These are phyloP conservation scores for Populus alba DNA, from an alignment of 345 rosid species.

Conservation along the genomic window DNA sequence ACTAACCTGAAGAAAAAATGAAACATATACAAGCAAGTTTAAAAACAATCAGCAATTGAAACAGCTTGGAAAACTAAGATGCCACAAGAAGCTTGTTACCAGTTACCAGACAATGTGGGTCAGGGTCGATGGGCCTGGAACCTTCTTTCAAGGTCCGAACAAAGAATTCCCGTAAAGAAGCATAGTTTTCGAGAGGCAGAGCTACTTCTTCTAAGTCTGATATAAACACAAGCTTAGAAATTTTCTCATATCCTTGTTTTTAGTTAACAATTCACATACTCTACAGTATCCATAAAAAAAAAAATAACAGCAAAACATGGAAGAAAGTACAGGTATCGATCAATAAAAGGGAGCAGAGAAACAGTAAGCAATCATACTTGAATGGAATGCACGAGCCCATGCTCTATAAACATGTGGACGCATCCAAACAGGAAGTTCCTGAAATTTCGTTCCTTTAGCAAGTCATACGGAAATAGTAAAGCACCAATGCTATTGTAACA, in stretches of 20 bases:
- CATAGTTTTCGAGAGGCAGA: slow-evolving; percentile 77
- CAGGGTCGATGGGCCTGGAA: slow-evolving; percentile 77
- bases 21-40: slow-evolving; percentile 1
- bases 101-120: slow-evolving; percentile 94
- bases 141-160: slow-evolving; percentile 82
- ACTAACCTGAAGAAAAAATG: slow-evolving; percentile 55
- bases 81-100: slow-evolving; percentile 53
- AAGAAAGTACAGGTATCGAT: not conserved
- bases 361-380: slow-evolving; percentile 50
- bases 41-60: slow-evolving; percentile 18
- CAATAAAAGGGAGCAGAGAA: not conserved
- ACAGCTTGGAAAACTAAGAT: slow-evolving; percentile 18
- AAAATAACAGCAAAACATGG: not conserved
- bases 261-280: not conserved
- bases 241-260: slow-evolving; percentile 2
- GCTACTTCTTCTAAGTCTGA: slow-evolving; percentile 87
- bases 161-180: slow-evolving; percentile 81
- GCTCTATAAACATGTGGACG: slow-evolving; percentile 79
- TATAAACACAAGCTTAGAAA: slow-evolving; percentile 17
- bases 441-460: slow-evolving; percentile 19
- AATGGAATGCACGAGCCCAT: slow-evolving; percentile 93
- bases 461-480: not conserved
- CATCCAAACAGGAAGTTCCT: slow-evolving; percentile 86
- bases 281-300: slow-evolving; percentile 1
- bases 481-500: not conserved